A percentile compares a stretch with the other conserved stretches of the same genome.
Conservation (phyloP, 306 rosid genomes). For the Canavalia gladiata region DNA sequence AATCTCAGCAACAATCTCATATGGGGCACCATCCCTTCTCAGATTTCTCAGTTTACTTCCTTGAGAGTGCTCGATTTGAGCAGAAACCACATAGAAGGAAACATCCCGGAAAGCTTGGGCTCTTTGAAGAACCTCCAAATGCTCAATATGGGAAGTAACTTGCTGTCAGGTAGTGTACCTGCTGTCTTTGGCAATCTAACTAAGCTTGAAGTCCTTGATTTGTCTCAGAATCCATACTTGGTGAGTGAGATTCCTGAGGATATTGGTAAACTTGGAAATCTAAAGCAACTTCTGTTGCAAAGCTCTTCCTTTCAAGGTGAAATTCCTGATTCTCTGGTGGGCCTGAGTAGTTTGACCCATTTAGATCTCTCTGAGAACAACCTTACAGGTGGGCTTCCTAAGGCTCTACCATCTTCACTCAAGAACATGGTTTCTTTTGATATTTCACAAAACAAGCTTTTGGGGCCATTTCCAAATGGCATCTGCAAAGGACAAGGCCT, state of each 20-base stretch:
- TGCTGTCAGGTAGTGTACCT: slow-evolving; percentile 81
- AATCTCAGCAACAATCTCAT: slow-evolving; percentile 91
- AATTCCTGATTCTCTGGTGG: slow-evolving; percentile 75
- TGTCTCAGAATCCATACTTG: slow-evolving; percentile 82
- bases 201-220: slow-evolving; percentile 79
- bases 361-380: slow-evolving; percentile 90
- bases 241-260: slow-evolving; percentile 82
- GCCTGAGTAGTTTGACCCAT: slow-evolving; percentile 63
- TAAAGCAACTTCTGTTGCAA: slow-evolving; percentile 72
- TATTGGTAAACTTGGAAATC: slow-evolving; percentile 75
- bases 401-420: slow-evolving; percentile 68
- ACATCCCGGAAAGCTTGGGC: slow-evolving; percentile 74
- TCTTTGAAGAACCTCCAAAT: slow-evolving; percentile 68
- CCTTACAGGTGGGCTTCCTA: slow-evolving; percentile 76
- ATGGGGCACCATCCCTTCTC: slow-evolving; percentile 94
- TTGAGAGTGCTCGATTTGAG: slow-evolving; percentile 82
- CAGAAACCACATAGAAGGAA: slow-evolving; percentile 81
- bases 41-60: slow-evolving; percentile 79
- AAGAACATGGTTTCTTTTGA: slow-evolving; percentile 83
- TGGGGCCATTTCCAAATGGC: slow-evolving; percentile 80
- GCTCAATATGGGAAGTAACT: slow-evolving; percentile 77
- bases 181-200: slow-evolving; percentile 69
- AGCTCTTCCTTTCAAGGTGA: slow-evolving; percentile 87
- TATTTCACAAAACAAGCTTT: slow-evolving; percentile 83
- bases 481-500: slow-evolving; percentile 71